These are phyloP conservation scores for Tilletia horrida DNA, from an alignment of 1,284 basidiomycete genomes.

Conservation along the genomic window DNA sequence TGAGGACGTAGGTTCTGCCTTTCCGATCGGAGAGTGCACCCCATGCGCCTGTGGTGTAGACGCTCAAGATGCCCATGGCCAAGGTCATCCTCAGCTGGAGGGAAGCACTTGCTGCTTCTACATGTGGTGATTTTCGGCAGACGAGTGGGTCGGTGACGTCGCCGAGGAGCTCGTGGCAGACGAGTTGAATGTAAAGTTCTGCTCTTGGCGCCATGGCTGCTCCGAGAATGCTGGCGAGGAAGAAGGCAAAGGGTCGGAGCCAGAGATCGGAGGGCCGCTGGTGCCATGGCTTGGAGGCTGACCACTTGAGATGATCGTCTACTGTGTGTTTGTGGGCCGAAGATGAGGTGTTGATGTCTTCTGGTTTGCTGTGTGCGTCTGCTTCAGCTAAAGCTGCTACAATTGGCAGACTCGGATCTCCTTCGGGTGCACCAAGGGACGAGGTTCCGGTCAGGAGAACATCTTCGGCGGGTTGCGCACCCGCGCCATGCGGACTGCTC, in stretches of 20 bases:
- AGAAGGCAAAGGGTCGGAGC: slow-evolving; percentile 41
- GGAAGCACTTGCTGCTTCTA: slow-evolving; percentile 34
- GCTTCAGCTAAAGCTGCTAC: not conserved
- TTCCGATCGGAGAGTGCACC: slow-evolving; percentile 73
- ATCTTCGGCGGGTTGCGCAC: no score
- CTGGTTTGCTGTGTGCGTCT: not conserved
- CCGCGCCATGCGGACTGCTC: no score
- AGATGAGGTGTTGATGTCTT: not conserved
- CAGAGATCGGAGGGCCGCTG: slow-evolving; percentile 40
- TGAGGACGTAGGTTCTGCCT: slow-evolving; percentile 73
- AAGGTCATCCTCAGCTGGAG: slow-evolving; percentile 62
- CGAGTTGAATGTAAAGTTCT: slow-evolving; percentile 46
- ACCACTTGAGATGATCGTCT: slow-evolving; percentile 40
- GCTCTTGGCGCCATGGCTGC: slow-evolving; percentile 46
- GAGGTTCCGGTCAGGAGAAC: no score
- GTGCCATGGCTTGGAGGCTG: slow-evolving; percentile 41
- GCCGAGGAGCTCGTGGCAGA: slow-evolving; percentile 42
- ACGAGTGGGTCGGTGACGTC: slow-evolving; percentile 26
- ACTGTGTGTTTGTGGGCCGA: not conserved
- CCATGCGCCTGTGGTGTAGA: slow-evolving; percentile 84
- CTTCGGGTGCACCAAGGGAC: not conserved
- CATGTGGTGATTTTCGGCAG: slow-evolving; percentile 36
- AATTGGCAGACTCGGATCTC: not conserved
- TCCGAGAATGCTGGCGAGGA: slow-evolving; percentile 41
- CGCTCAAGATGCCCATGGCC: slow-evolving; percentile 74